Evolutionary conservation across 2,329 filamentous ascomycete genomes (phyloP), one percentile per base, ranked within the genome.

Genomic region (Aureobasidium lini): DNA sequence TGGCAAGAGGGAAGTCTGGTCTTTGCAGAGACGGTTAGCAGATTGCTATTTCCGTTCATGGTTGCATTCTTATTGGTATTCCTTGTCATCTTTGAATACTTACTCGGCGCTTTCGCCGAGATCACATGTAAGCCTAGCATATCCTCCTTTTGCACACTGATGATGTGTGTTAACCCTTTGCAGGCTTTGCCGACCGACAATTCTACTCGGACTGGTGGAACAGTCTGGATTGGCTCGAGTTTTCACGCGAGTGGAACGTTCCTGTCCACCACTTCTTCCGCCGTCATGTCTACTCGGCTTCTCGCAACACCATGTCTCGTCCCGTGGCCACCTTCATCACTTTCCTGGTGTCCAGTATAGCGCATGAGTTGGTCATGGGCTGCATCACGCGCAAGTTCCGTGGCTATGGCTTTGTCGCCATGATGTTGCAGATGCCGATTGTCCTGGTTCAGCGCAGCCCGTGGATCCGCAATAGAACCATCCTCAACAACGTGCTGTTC

Each of bases 301-400:
- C 87, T 11, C 81, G 89, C 9, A 84, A 86, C 11, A 85, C 87
- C 66, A 86, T 95, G 67, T 92, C 90, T 18, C 84, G 86, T 60
- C 80, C 82, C 15, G 79, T 87, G 60, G 92, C 94, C 29, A 97
- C 92, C 29, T 76, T 91, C 62, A 89, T 96, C 65, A 97, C 94
- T 0, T 97, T 99, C 70, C 76, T 97, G 60, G 88, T 97, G 67
- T 92, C 87, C 61, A 90, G 94, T 37, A 70, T 95, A 23, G 91
- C 90, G 15, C 94, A 97, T 71, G 94, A 99, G 74, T 82, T 99
- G 60, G 89, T 99, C 68, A 95, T 99, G 89, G 91, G 89, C 7
- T 97, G 93, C 72, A 97, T 99, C 71, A 96, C 92, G 29, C 93
- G 96, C 79, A 97, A 99, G 77, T 79, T 97, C 47, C 80, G 94